A percentile compares a stretch with the other conserved stretches of the same genome.
Evolutionary conservation across 495 filamentous ascomycete genomes (phyloP).

Genomic region (Neurospora sp.): DNA sequence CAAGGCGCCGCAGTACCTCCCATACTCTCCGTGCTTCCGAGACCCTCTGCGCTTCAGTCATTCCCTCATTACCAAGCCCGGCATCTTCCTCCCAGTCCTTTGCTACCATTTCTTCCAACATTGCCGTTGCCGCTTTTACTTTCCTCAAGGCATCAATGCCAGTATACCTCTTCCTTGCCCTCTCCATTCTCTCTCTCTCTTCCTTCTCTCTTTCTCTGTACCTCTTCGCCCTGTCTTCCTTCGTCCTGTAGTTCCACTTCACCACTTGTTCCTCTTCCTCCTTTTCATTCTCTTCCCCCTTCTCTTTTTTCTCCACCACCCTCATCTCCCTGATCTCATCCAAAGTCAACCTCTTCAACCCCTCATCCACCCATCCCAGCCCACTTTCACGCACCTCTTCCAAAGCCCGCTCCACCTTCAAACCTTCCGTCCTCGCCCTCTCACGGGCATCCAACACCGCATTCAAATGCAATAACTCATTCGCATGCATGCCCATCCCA

Average conservation of each 20-base stretch:
- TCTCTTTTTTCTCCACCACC: neutral
- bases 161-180: neutral
- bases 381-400: neutral
- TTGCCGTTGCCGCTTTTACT: neutral
- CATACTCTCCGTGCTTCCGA: neutral
- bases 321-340: neutral
- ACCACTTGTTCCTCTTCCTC: neutral
- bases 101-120: neutral
- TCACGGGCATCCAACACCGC: neutral
- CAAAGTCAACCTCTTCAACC: neutral
- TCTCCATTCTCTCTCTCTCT: neutral
- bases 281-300: neutral
- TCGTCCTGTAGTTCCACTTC: neutral
- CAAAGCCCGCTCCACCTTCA: neutral
- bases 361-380: neutral
- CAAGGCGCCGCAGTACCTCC: neutral
- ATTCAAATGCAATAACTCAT: neutral
- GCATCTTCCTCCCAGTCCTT: neutral
- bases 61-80: neutral
- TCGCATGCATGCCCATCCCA: neutral
- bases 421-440: neutral
- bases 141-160: neutral
- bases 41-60: neutral
- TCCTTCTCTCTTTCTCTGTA: neutral
- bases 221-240: neutral